Evolutionary conservation across 2,329 filamentous ascomycete species (phyloP), one percentile per base, ranked within the genome.

Genomic region (Emmonsiellopsis sp.): DNA sequence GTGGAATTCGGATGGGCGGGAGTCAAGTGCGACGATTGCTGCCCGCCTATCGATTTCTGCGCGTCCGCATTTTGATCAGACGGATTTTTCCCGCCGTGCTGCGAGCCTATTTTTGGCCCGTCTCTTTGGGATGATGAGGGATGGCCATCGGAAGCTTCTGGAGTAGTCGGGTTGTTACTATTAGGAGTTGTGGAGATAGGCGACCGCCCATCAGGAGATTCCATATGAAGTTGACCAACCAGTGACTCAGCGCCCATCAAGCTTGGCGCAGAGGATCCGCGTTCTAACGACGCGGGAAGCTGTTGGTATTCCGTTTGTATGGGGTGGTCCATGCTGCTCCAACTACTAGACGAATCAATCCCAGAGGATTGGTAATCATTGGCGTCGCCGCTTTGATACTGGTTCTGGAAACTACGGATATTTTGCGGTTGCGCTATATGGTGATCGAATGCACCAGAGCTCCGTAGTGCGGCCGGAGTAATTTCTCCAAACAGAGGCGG

Each of bases 401-500:
- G 50, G 36, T 51, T 56, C 53, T 57, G 53, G 33, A 59, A 57
- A n/a, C 60, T 56, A 33, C 54, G 53, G 10, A 61, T 44, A 50
- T 65, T 62, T 52, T 65, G 66, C 3, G 59, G 62, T 10, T 21
- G 51, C 50, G 62, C 57, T 8, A 61, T 34, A 39, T 66, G 60
- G 31, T 62, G 52, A 33, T 65, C 73, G 21, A 81, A 64, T 17
- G 74, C 65, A 10, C 74, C 74, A 13, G 80, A 81, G 61, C 75
- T 80, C 49, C 72, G 68, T 11, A 84, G 61, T 9, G 76, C 76
- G 17, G 80, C 81, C 32, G 74, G 67, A 9, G 76, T 77, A 57
- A 85, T 80, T 62, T 85, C 82, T 10, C 82, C 82, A 61, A 84
- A 85, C 5, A 85, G 69, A 49, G 77, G 78, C 32, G 48, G 51